Evolutionary conservation across 2,329 filamentous ascomycete genomes (phyloP), one percentile per base, ranked within the genome.

Genomic region (Epichloe baconii): DNA sequence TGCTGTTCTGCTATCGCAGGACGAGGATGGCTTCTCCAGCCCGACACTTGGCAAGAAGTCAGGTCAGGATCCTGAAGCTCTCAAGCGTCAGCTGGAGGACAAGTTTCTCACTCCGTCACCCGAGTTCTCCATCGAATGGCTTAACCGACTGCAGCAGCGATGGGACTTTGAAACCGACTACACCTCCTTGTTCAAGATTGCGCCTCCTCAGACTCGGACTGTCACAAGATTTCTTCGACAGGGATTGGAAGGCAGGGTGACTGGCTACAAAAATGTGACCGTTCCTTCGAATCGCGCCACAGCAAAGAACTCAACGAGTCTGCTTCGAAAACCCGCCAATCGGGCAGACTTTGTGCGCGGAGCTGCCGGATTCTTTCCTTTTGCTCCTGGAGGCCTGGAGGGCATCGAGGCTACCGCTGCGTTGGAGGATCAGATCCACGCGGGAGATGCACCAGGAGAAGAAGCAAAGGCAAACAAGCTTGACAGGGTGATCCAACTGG

Each of bases 221-320:
- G 84, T 96, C 58, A 95, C 88, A 31, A 83, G 93, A 34, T 98
- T 98, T 66, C 85, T 83, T 44, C 79, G 93, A 51, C 88, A 95
- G 68, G 93, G 93, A 5, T 76, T 97, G 14, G 89, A 97, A 68
- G 93, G 93, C 21, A 80, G 85, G 49, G 91, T 98, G 23, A 95
- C 88, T 8, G 90, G 90, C 48, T 97, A 98, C 68, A 86, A 84
- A 63, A 93, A 96, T 65, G 87, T 97, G 48, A 96, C 93, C 1
- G 82, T 97, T 8, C 88, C 91, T 5, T 88, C 88, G 36, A 86
- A 83, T 61, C 94, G 86, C 60, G 88, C 86, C 15, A 96, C 87
- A 15, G 91, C 89, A 46, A 98, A 96, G 70, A 95, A 95, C 63
- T 96, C 89, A 3, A 97, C 90, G 0, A 95, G 89, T 5, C 74